Base-by-base conservation (phyloP, 345 rosid species). In the Citrus sinensis region DNA sequence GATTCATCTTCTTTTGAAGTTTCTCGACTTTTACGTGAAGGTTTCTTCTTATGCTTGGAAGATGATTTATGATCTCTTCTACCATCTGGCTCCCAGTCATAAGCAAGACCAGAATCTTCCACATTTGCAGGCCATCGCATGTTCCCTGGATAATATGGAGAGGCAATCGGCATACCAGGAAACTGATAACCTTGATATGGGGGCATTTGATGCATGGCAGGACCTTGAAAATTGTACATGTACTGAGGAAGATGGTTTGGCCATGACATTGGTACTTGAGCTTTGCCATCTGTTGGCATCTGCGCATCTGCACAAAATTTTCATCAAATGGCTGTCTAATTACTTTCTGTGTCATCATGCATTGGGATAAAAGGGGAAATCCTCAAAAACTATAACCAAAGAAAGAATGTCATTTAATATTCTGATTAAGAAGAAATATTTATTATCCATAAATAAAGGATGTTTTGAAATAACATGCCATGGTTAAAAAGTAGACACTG, bases 211-310 rank as follows among this genome's bases (percentile, higher is more conserved):
- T 82, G 91, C 78, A 83, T 87, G 11, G 77, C 68, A 22, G 93
- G 87, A 62, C 96, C 98, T 78, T 91, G 95, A 80, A 93, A 93
- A 80, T 89, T 90, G 58, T 91, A 92, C 93, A 89, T 89, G 88
- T 90, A 90, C 66, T 82, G 98, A 75, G 94, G 92, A 75, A 76
- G 80, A 80, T 92, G 93, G 80, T 86, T 92, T 69, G 93, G 91
- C 98, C 98, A 96, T 77, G 88, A 74, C 85, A 88, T 86, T 24
- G 90, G 87, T 80, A 83, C 81, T 66, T 90, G 98, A 82, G 84
- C 67, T 82, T 67, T 91, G 65, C 83, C 88, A 62, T 89, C 90
- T 22, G 80, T 40, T 59, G 77, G 75, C 34, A 69, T 73, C 30
- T 67, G 81, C 40, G 79, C 81, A 81, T 88, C 95, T 87, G 88